Evolutionary conservation across 129 eudicot species (phyloP).

Genomic region (Arctium minus): DNA sequence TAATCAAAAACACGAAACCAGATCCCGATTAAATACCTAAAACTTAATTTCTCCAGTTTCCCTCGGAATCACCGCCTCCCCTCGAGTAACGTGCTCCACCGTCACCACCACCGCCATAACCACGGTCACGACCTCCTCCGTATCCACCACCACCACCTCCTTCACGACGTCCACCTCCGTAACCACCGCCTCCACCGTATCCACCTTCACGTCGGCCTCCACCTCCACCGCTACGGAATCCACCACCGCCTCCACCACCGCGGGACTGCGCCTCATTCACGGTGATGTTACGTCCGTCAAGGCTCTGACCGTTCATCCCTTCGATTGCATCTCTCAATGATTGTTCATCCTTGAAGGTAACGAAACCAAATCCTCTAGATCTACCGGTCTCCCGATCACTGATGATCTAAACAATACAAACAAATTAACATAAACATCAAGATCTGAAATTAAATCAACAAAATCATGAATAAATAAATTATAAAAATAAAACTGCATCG

Average conservation of each 20-base stretch:
- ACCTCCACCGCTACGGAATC: constrained; percentile 37
- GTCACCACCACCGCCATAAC: constrained; percentile 32
- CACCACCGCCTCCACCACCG: constrained; percentile 57
- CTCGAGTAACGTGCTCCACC: constrained; percentile 26
- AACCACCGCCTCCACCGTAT: constrained; percentile 33
- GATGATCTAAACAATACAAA: constrained; percentile 41
- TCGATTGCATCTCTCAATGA: constrained; percentile 69
- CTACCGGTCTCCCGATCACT: constrained; percentile 82
- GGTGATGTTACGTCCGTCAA: constrained; percentile 85
- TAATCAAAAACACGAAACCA: not conserved
- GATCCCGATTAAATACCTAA: constrained; percentile 13
- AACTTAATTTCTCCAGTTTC: constrained; percentile 58
- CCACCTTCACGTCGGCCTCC: constrained; percentile 38
- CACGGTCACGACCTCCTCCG: constrained; percentile 26
- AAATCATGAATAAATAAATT: not conserved
- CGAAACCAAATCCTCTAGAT: constrained; percentile 82
- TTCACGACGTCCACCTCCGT: constrained; percentile 20
- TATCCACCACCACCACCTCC: constrained; percentile 29
- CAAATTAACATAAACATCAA: not conserved
- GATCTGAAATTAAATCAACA: not conserved
- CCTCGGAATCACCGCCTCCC: constrained; percentile 45
- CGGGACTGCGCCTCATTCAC: constrained; percentile 88
- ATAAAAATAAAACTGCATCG: not conserved
- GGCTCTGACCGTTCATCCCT: constrained; percentile 78
- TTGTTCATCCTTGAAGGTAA: constrained; percentile 63